These are phyloP conservation scores for Myotisia sp. DNA, from an alignment of 2,329 filamentous ascomycete species.

Conservation along the genomic window DNA sequence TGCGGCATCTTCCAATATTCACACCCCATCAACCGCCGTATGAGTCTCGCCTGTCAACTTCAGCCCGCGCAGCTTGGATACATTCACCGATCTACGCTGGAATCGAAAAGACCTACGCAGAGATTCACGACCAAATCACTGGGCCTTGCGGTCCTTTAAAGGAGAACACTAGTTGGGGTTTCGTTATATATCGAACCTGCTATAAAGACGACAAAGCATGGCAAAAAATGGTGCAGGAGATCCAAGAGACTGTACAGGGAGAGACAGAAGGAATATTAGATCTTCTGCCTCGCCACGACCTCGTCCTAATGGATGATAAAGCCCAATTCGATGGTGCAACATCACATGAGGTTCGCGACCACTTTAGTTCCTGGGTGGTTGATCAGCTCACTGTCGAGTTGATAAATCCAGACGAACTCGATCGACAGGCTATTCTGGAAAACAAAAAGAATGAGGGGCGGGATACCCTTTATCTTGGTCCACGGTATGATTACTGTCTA, in stretches of 20 bases:
- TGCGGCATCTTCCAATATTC: too few species aligned
- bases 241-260: too few species aligned
- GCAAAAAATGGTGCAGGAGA: conserved; percentile 10
- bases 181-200: conserved; percentile 11
- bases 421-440: not conserved
- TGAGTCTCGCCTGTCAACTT: too few species aligned
- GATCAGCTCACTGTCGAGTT: not conserved
- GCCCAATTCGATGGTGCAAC: conserved; percentile 9
- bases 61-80: too few species aligned
- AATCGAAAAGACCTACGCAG: too few species aligned
- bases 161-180: conserved; percentile 8
- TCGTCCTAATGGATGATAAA: conserved; percentile 9
- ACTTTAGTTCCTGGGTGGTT: conserved; percentile 9
- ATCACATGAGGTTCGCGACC: conserved; percentile 10
- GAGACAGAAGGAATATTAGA: too few species aligned
- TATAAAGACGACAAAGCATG: conserved; percentile 11
- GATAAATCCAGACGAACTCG: too few species aligned
- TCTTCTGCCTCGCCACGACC: conserved; percentile 8
- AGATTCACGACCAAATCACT: too few species aligned
- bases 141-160: too few species aligned
- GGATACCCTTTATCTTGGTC: not conserved
- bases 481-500: conserved; percentile 12
- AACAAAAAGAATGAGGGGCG: not conserved
- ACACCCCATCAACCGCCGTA: too few species aligned
- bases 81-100: too few species aligned